Conservation (phyloP, 2,329 filamentous ascomycete genomes). For the Penicillium sp. region DNA sequence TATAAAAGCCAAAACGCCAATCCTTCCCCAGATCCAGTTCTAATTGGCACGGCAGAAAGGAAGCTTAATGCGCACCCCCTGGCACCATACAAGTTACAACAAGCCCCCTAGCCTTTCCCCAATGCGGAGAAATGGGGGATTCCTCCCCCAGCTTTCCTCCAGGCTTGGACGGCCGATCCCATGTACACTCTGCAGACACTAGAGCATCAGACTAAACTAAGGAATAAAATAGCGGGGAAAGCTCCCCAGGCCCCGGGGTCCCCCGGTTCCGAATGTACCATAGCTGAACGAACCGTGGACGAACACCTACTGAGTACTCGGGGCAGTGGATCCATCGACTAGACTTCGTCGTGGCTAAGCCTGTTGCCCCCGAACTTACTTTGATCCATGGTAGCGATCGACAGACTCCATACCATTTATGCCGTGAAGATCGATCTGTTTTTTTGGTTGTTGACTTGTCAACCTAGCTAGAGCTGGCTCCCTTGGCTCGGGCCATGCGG, state of each 20-base stretch:
- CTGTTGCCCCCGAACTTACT: neutral
- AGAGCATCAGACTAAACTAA: neutral
- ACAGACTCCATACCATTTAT: neutral
- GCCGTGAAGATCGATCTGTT: neutral
- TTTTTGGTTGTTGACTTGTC: neutral
- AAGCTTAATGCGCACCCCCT: neutral
- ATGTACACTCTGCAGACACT: neutral
- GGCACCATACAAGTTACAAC: neutral
- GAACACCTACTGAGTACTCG: no score
- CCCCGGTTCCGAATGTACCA: neutral
- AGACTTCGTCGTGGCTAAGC: neutral
- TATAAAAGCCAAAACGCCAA: neutral
- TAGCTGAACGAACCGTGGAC: neutral
- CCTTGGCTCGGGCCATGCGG: neutral
- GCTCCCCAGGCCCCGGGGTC: neutral
- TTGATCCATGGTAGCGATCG: neutral
- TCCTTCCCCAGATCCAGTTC: neutral
- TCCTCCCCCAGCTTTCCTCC: neutral
- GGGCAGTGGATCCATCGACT: neutral
- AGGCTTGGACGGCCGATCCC: neutral
- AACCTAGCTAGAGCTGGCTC: neutral
- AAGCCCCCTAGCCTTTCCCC: neutral
- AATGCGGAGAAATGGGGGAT: neutral
- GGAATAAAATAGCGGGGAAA: neutral
- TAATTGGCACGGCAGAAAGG: slow-evolving; percentile 1